Conservation (phyloP, 768 basidiomycete species). For the Gyrodon lividus region DNA sequence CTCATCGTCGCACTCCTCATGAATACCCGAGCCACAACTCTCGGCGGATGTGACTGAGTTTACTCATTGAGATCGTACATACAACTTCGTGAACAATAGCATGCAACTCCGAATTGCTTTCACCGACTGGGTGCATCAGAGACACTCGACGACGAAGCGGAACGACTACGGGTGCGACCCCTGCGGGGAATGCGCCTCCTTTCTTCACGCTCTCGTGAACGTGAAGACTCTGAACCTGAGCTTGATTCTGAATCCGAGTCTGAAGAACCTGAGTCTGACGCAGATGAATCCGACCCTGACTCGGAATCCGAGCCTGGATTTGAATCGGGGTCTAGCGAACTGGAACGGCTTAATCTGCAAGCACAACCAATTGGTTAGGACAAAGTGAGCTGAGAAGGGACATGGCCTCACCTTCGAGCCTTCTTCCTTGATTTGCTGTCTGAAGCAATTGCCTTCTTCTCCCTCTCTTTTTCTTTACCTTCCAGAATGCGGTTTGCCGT, state of each 20-base stretch:
- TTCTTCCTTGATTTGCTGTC: slow-evolving; percentile 36
- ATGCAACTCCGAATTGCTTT: slow-evolving; percentile 14
- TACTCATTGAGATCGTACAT: slow-evolving; percentile 12
- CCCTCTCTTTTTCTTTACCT: slow-evolving; percentile 76
- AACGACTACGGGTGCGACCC: slow-evolving; percentile 21
- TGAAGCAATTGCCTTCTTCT: slow-evolving; percentile 33
- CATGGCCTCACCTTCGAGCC: slow-evolving; percentile 39
- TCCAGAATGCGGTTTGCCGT: slow-evolving; percentile 85
- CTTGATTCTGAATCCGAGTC: slow-evolving; percentile 39
- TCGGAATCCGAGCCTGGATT: slow-evolving; percentile 38
- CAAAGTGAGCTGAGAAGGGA: slow-evolving; percentile 10
- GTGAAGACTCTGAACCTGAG: slow-evolving; percentile 47
- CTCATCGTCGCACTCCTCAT: slow-evolving; percentile 90
- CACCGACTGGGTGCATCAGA: slow-evolving; percentile 15
- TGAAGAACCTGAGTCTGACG: too few species aligned
- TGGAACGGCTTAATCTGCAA: slow-evolving; percentile 34
- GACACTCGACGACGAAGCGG: slow-evolving; percentile 17
- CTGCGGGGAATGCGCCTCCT: slow-evolving; percentile 39
- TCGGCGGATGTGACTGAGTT: slow-evolving; percentile 23
- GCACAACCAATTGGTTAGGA: neutral
- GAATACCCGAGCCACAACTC: slow-evolving; percentile 70
- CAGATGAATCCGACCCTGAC: slow-evolving; percentile 39
- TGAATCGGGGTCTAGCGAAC: slow-evolving; percentile 26
- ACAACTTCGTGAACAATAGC: slow-evolving; percentile 7
- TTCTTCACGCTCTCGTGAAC: slow-evolving; percentile 40